Evolutionary conservation across 106 monocot species (phyloP), one percentile per base, ranked within the genome.

Genomic region (Alisma plantagoaquatica): DNA sequence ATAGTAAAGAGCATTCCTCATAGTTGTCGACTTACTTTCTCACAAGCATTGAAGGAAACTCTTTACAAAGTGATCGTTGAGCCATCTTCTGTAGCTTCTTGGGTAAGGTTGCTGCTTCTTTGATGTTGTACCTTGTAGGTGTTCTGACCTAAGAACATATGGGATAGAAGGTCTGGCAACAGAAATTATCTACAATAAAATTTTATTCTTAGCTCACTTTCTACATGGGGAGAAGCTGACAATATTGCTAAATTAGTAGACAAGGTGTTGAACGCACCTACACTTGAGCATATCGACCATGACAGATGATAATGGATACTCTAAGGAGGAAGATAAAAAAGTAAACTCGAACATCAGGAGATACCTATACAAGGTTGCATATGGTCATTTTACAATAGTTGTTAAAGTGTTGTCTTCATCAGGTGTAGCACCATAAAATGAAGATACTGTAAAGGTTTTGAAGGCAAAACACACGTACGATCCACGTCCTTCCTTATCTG

Each of bases 1-100:
- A 38, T 7, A 38, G 35, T 38, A 14, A 38, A 38, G 35, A 38
- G 14, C 35, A 38, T 38, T 14, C 35, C 6, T 38, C 35, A 7
- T 38, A 38, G 35, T 38, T 38, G 35, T 38, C 35, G 35, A 38
- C 35, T 38, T 38, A 14, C 35, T 38, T n/a, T 38, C 35, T 38
- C 6, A 7, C 35, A 38, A 38, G 35, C 14, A 7, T 38, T 38
- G 14, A 38, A 38, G 35, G 14, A 6, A 38, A 6, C 35, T 38
- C 35, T 14, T 38, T 38, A 14, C 14, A 38, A 38, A 38, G 35
- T 38, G 35, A 38, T 38, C 35, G 14, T 38, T 38, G 35, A 38
- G 35, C 14, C 35, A 38, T 6, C 9, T 7, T 38, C 35, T 14
- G 35, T 38, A 38, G 6, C 6, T 38, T 6, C 35, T 6, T 38